Evolutionary conservation across 208 protist genomes (phyloP).

Genomic region (Chromosphaera perkinsii): DNA sequence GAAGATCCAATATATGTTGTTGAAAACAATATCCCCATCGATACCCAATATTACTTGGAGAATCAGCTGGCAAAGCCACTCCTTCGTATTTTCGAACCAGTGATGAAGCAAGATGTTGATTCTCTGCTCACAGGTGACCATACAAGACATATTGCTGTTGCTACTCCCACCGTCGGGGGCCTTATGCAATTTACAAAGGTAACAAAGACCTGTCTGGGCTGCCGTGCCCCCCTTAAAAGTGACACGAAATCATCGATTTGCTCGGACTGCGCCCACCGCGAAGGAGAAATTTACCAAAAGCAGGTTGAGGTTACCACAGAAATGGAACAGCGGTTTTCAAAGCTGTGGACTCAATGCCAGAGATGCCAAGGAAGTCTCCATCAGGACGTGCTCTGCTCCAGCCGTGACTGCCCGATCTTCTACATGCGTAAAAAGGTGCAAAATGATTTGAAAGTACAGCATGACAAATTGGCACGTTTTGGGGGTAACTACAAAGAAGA

Average conservation of each 20-base stretch:
- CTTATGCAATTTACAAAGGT: conserved; percentile 94
- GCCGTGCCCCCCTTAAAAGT: conserved; percentile 63
- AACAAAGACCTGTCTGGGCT: conserved; percentile 87
- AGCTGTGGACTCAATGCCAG: conserved; percentile 98
- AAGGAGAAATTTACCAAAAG: conserved; percentile 78
- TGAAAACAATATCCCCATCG: conserved; percentile 84
- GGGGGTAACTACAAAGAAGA: too few relatives aligned
- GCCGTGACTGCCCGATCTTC: conserved; percentile 98
- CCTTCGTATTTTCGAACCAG: conserved; percentile 85
- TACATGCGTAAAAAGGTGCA: conserved; percentile 98
- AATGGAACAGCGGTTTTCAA: conserved; percentile 87
- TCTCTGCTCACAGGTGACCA: conserved; percentile 80
- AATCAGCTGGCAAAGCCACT: conserved; percentile 83
- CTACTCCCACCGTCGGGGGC: conserved; percentile 82
- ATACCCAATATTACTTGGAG: conserved; percentile 87
- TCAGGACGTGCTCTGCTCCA: conserved; percentile 88
- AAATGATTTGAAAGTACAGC: conserved; percentile 89
- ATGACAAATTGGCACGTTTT: conserved; percentile 85
- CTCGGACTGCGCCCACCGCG: conserved; percentile 73
- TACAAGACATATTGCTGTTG: conserved; percentile 85
- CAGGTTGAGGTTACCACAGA: conserved; percentile 77
- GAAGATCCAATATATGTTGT: conserved; percentile 99
- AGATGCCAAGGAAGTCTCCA: conserved; percentile 93
- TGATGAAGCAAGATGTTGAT: conserved; percentile 80
- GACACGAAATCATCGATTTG: conserved; percentile 69